Percentiles rank a stretch among this genome's conserved stretches.
These are phyloP conservation scores for Trichosanthes cucumerina DNA, from an alignment of 306 rosid genomes.

Conservation along the genomic window DNA sequence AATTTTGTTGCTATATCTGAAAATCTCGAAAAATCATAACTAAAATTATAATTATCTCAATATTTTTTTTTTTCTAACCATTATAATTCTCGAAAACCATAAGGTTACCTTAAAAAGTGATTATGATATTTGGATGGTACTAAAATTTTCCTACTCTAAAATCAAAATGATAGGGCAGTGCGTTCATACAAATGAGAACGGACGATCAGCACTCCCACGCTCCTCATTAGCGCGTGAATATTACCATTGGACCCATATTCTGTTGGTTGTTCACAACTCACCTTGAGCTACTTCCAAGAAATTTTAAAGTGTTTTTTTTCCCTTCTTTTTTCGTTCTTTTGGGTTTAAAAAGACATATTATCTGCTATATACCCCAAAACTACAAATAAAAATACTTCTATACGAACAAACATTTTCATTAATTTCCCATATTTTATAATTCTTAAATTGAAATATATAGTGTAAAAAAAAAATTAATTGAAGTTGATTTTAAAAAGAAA, in stretches of 20 bases:
- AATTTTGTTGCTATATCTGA: too few species aligned
- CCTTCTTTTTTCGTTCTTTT: too few species aligned
- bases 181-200: neutral
- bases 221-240: constrained; percentile 6
- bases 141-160: too few species aligned
- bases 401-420: neutral
- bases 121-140: too few species aligned
- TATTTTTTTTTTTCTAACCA: too few species aligned
- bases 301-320: neutral
- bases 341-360: neutral
- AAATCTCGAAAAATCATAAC: too few species aligned
- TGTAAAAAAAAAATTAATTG: too few species aligned
- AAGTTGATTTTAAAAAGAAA: too few species aligned
- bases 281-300: neutral
- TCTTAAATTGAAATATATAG: neutral
- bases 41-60: too few species aligned
- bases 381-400: neutral
- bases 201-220: neutral
- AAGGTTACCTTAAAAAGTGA: too few species aligned
- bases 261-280: constrained; percentile 8
- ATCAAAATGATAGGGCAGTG: neutral
- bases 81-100: too few species aligned
- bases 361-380: neutral
- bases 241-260: constrained; percentile 6
- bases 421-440: neutral